A percentile compares a stretch with the other conserved stretches of the same genome.
Evolutionary conservation across 805 yeast species (phyloP).

Genomic region (Naumovozyma dairenensis): DNA sequence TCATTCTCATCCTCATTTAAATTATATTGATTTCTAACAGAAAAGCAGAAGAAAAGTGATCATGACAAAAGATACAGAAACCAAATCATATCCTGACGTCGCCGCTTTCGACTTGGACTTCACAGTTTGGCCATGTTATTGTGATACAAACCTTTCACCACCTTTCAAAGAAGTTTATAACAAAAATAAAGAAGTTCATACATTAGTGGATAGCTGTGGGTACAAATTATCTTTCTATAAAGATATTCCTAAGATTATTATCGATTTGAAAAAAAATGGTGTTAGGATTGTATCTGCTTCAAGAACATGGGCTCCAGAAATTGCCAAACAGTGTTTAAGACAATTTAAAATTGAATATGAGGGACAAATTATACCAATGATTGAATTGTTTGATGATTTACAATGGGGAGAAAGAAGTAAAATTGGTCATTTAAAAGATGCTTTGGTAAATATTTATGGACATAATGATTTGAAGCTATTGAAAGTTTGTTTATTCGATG

Average conservation of each 20-base stretch:
- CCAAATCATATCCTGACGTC: constrained; percentile 29
- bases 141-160: constrained; percentile 29
- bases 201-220: constrained; percentile 34
- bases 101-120: constrained; percentile 31
- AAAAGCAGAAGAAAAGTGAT: too few relatives aligned
- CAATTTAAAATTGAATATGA: constrained; percentile 40
- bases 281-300: constrained; percentile 62
- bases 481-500: constrained; percentile 52
- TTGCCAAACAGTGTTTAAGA: constrained; percentile 57
- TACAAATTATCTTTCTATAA: constrained; percentile 46
- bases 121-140: constrained; percentile 32
- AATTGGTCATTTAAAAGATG: constrained; percentile 46
- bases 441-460: constrained; percentile 40
- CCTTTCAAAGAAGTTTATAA: constrained; percentile 24
- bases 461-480: constrained; percentile 41
- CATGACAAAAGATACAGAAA: too few relatives aligned
- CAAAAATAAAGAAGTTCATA: constrained; percentile 22
- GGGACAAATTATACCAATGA: constrained; percentile 21
- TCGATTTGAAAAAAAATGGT: constrained; percentile 37
- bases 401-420: constrained; percentile 67
- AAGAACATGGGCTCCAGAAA: constrained; percentile 66
- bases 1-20: too few relatives aligned
- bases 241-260: constrained; percentile 59
- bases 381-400: constrained; percentile 40
- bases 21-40: too few relatives aligned